Conservation (phyloP, 495 filamentous ascomycete genomes). For the Lineolata rhizophorae region DNA sequence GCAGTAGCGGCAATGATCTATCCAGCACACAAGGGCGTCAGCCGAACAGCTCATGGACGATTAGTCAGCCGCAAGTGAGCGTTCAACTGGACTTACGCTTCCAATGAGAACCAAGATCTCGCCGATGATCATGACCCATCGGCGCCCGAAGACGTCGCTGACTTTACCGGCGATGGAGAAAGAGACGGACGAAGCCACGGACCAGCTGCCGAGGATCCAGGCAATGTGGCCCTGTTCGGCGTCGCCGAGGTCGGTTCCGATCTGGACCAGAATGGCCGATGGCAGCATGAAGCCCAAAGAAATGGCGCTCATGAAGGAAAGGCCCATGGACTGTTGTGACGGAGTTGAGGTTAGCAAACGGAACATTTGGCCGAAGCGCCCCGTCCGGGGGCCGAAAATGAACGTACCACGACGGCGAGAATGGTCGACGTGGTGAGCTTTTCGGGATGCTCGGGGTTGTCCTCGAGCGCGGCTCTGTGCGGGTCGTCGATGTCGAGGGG, state of each 20-base stretch:
- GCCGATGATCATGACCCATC: slow-evolving; percentile 46
- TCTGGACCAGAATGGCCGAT: slow-evolving; percentile 11
- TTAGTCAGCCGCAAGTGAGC: too few relatives aligned
- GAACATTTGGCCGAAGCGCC: too few relatives aligned
- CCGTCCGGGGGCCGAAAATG: slow-evolving; percentile 13
- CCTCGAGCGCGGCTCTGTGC: slow-evolving; percentile 10
- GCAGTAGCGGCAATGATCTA: slow-evolving; percentile 42
- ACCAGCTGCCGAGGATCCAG: too few relatives aligned
- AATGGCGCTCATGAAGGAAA: slow-evolving; percentile 10
- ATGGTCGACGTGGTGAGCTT: slow-evolving; percentile 9
- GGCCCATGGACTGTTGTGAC: slow-evolving; percentile 12
- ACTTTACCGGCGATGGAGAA: slow-evolving; percentile 55
- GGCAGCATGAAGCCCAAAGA: slow-evolving; percentile 13
- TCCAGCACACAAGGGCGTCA: too few relatives aligned
- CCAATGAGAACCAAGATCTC: slow-evolving; percentile 35
- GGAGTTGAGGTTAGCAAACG: too few relatives aligned
- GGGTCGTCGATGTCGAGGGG: slow-evolving; percentile 12
- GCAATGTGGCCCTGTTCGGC: too few relatives aligned
- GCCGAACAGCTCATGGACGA: too few relatives aligned
- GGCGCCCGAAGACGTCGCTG: slow-evolving; percentile 47
- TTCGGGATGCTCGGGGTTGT: slow-evolving; percentile 10
- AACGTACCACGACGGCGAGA: slow-evolving; percentile 17
- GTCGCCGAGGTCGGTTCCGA: slow-evolving; percentile 7
- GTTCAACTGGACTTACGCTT: too few relatives aligned
- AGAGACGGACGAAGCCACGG: too few relatives aligned